phyloP scores from a whole-genome alignment of 164 flowering plant genomes.

The Tetrastigma voinierianum region DNA sequence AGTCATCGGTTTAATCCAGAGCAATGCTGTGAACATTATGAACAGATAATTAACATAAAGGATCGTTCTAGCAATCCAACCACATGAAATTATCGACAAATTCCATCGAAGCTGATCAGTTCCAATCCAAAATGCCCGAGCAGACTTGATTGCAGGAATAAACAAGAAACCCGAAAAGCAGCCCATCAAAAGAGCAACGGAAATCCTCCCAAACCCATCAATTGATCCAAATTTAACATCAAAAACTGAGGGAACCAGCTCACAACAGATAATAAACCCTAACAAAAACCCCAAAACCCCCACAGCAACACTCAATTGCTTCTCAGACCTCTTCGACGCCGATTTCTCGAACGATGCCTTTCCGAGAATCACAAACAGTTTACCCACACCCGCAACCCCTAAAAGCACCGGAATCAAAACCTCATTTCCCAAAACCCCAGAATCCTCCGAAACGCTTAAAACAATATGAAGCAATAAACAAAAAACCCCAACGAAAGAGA shows the following conservation, averaged over 20 bases:
- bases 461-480: conserved; percentile 45
- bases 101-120: conserved; percentile 82
- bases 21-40: conserved; percentile 49
- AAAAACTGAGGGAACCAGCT: conserved; percentile 29
- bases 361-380: conserved; percentile 30
- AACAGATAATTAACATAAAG: conserved; percentile 49
- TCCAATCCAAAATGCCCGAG: conserved; percentile 87
- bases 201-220: conserved; percentile 53
- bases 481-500: conserved; percentile 37
- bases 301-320: conserved; percentile 54
- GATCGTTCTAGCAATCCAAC: conserved; percentile 52
- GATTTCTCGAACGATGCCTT: conserved; percentile 68
- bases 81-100: conserved; percentile 66
- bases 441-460: conserved; percentile 22
- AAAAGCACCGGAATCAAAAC: conserved; percentile 50
- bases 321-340: conserved; percentile 75
- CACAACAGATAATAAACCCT: conserved; percentile 37
- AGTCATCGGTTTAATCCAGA: conserved; percentile 77
- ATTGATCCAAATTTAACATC: conserved; percentile 52
- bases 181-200: conserved; percentile 52
- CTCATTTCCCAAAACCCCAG: conserved; percentile 48
- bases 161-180: conserved; percentile 52
- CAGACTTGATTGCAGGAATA: conserved; percentile 59
- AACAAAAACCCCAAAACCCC: conserved; percentile 61
- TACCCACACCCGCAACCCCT: conserved; percentile 36